Base-by-base conservation (phyloP, 164 flowering plant genomes). In the Houttuynia cordata region DNA sequence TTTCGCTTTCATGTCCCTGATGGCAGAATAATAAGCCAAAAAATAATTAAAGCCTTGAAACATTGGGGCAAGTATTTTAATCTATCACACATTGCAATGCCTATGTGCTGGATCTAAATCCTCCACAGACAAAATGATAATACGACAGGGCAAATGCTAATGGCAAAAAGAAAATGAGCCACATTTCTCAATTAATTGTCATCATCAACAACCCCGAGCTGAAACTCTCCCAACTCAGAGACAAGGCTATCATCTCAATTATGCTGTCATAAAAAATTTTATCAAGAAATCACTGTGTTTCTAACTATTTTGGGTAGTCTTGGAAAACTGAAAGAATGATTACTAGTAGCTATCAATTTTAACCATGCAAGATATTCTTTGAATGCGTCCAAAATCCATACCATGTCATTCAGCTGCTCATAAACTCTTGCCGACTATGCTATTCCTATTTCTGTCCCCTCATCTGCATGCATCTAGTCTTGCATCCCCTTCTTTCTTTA, bases 1-100 rank as follows among this genome's bases (percentile, higher is more conserved):
- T 80, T 70, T 86, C 85, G 81, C 78, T 94, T 66, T 80, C 90
- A 76, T 87, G 92, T 15, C 79, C 86, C 99, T 91, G 57, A 8
- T 20, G 30, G 49, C 23, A 75, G 45, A 59, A 19, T 30, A 56
- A 60, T 8, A 24, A 60, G 21, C 10, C 13, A 19, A 57, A 17
- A 30, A 5, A 57, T 10, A 57, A 23, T 4, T 23, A 30, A 30
- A 23, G 56, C 18, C 17, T 45, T 45, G 49, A 45, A 17, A 2
- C 49, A 45, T 45, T 45, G 14, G 49, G 17, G 49, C 49, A 12
- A 2, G 2, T 30, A 30, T 30, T 6, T 30, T 30, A 30, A 6
- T 30, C 2, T 6, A 30, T 17, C 17, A 45, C 49, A 42, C 49
- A 45, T 12, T 45, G 17, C 49, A 45, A 10, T 45, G 12, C 49